Percentiles rank a stretch among this genome's conserved stretches.
Conservation (phyloP, 2,329 filamentous ascomycete species). For the Neofusicoccum kwambonambiense region DNA sequence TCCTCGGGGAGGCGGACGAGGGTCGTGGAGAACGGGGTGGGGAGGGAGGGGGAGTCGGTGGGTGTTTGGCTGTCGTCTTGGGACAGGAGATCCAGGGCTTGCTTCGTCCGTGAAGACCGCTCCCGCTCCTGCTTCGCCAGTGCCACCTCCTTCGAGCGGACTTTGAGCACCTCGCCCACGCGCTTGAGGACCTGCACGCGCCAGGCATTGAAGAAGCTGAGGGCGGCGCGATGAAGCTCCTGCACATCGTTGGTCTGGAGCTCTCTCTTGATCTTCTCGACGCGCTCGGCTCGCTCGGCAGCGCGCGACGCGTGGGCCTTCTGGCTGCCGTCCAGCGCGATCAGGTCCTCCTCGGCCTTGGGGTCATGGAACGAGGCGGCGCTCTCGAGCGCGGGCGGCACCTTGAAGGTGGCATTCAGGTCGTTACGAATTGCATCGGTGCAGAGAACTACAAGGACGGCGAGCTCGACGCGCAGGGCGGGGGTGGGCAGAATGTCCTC, state of each 20-base stretch:
- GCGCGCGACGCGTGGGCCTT: slow-evolving; percentile 24
- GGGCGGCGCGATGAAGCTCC: slow-evolving; percentile 67
- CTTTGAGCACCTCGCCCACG: slow-evolving; percentile 62
- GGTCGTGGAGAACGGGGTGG: slow-evolving; percentile 41
- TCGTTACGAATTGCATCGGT: slow-evolving; percentile 44
- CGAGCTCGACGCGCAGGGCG: slow-evolving; percentile 45
- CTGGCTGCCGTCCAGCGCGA: slow-evolving; percentile 28
- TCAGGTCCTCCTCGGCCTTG: slow-evolving; percentile 8
- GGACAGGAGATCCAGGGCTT: slow-evolving; percentile 51
- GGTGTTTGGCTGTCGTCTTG: slow-evolving; percentile 20
- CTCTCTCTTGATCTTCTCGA: slow-evolving; percentile 44
- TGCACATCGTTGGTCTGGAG: slow-evolving; percentile 53
- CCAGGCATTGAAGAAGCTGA: slow-evolving; percentile 80
- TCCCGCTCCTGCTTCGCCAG: slow-evolving; percentile 30
- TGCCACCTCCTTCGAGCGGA: slow-evolving; percentile 26
- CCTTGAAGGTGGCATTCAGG: slow-evolving; percentile 28
- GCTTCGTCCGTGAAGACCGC: not conserved
- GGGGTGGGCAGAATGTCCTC: slow-evolving; percentile 39
- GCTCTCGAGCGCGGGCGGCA: slow-evolving; percentile 18
- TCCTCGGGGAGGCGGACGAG: slow-evolving; percentile 60
- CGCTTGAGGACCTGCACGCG: slow-evolving; percentile 67
- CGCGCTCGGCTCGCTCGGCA: slow-evolving; percentile 23
- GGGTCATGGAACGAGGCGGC: not conserved
- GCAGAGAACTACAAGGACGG: slow-evolving; percentile 45
- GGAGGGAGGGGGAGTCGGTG: slow-evolving; percentile 23